These are phyloP conservation scores for Tulasnella calospora DNA, from an alignment of 768 basidiomycete species.

Conservation along the genomic window DNA sequence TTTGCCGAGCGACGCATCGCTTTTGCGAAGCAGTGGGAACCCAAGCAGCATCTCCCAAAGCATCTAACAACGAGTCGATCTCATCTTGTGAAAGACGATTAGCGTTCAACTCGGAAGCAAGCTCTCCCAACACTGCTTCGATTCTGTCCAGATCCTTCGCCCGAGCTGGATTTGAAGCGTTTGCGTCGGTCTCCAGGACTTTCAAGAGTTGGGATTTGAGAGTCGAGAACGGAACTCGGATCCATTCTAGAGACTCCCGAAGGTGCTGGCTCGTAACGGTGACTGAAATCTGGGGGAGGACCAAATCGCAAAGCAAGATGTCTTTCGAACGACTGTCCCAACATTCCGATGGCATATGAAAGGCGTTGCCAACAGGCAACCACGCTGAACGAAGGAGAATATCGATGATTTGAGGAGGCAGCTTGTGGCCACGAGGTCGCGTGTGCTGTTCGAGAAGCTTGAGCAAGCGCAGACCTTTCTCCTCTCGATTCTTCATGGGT, in stretches of 20 bases:
- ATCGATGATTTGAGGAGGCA: neutral
- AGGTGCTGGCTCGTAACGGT: neutral
- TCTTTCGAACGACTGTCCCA: slow-evolving; percentile 7
- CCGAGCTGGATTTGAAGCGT: neutral
- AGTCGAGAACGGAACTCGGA: neutral
- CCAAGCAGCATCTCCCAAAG: neutral
- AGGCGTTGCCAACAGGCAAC: neutral
- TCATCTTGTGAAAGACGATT: neutral
- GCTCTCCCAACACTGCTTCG: neutral
- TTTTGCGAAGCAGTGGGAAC: neutral
- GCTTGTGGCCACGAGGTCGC: neutral
- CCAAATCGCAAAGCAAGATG: slow-evolving; percentile 5
- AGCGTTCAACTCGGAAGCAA: neutral
- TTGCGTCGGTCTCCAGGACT: neutral
- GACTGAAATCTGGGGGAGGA: neutral
- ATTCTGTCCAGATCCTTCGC: neutral
- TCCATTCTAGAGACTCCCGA: neutral
- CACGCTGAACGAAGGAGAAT: neutral
- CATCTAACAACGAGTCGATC: neutral
- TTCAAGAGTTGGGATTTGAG: neutral
- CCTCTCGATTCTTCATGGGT: neutral
- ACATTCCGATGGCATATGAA: neutral
- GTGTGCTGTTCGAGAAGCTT: neutral
- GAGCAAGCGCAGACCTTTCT: neutral
- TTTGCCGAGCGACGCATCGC: neutral